phyloP scores from a whole-genome alignment of 169 alveolate species.

The Plasmodium gaboni region DNA sequence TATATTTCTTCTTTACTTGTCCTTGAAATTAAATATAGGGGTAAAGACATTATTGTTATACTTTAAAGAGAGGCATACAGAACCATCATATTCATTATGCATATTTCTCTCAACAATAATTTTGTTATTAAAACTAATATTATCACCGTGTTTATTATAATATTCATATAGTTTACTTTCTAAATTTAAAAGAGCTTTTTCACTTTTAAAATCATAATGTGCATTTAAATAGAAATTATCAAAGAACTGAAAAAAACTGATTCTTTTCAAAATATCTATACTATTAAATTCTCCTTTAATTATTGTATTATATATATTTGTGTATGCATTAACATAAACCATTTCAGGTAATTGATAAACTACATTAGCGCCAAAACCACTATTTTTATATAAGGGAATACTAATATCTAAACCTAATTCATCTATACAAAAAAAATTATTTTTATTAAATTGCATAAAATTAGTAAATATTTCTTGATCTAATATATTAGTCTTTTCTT shows the following conservation, averaged over 20 bases:
- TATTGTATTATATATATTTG: conserved; percentile 63
- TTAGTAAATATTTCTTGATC: conserved; percentile 52
- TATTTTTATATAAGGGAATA: conserved; percentile 64
- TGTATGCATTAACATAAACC: conserved; percentile 66
- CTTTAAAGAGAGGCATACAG: conserved; percentile 61
- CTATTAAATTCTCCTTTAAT: conserved; percentile 72
- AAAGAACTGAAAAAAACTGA: conserved; percentile 73
- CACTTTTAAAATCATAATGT: conserved; percentile 66
- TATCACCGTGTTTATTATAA: conserved; percentile 58
- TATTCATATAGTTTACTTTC: conserved; percentile 73
- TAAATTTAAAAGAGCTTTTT: conserved; percentile 61
- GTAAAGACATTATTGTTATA: conserved; percentile 70
- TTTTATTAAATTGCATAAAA: conserved; percentile 62
- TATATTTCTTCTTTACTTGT: conserved; percentile 25
- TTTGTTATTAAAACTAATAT: conserved; percentile 59
- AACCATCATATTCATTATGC: conserved; percentile 62
- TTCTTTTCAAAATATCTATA: conserved; percentile 49
- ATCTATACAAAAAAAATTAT: conserved; percentile 73
- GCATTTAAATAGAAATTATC: conserved; percentile 72
- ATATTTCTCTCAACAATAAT: conserved; percentile 43
- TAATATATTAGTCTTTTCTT: not conserved
- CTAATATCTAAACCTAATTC: conserved; percentile 70
- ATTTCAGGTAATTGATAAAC: conserved; percentile 63
- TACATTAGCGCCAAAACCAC: conserved; percentile 59
- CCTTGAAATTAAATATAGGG: conserved; percentile 72